Base-by-base conservation (phyloP, 495 filamentous ascomycete genomes). In the Daldinia decipiens region DNA sequence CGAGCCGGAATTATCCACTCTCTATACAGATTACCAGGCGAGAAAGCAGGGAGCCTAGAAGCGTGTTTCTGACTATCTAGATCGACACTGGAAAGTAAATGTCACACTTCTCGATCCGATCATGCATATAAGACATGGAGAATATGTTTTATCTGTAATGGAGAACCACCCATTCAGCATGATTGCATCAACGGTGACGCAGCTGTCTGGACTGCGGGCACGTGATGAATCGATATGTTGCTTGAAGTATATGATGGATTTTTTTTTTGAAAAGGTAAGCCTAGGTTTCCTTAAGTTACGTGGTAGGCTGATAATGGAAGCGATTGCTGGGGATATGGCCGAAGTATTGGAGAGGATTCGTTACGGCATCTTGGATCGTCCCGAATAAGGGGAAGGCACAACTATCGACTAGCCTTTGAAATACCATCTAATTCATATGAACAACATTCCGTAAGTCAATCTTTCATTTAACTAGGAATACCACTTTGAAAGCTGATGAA, bases 341-440 rank as follows among this genome's bases (percentile, higher is more conserved):
- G 67, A 74, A n/a, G 62, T 64, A 27, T 36, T 79, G 45, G 79
- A 81, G 29, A 74, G 75, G 19, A 52, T 77, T 52, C 73, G 77
- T 7, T 76, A 76, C 58, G 62, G 39, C 34, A 61, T 68, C 59
- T 63, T 80, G 26, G 59, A 75, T n/a, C 65, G 65, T 17, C 71
- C 73, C 19, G 51, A 65, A 36, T 54, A 31, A 21, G 15, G n/a
- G 24, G 4, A n/a, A 34, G 36, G 13, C 7, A 21, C 12, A 36
- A 62, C n/a, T 56, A 63, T 26, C 13, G 66, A 62, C 15, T 82
- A 74, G 56, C 80, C 79, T 8, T 38, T 62, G 11, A 38, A 9
- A 15, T 82, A 79, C 53, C 78, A 82, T 52, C 52, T 77, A 7
- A 78, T 82, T 19, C 78, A 82, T 60, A 60, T 79, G 32, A 80